Percentiles rank a stretch among this genome's conserved stretches.
Conservation (phyloP, 1,284 basidiomycete species). For the Athelia sp. region DNA sequence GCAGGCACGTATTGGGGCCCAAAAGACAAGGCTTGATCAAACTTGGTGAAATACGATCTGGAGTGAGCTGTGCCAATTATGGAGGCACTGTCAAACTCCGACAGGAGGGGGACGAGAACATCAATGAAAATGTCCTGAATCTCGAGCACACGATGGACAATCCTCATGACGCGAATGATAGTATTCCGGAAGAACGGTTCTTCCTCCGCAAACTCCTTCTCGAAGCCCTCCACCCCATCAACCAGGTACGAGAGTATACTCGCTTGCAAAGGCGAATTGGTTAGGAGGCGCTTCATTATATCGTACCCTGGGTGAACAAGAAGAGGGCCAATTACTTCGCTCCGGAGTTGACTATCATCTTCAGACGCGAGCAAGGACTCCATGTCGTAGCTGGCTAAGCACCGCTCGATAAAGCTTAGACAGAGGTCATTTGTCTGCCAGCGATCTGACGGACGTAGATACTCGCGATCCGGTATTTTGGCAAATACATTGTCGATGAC, state of each 20-base stretch:
- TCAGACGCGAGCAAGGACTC: constrained; percentile 51
- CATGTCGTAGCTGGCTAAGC: constrained; percentile 78
- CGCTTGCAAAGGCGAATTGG: constrained; percentile 64
- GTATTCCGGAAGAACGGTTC: constrained; percentile 71
- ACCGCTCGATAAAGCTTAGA: constrained; percentile 82
- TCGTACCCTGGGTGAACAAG: constrained; percentile 87
- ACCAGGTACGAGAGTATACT: constrained; percentile 75
- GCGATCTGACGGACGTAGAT: constrained; percentile 67
- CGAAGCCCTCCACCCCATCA: constrained; percentile 74
- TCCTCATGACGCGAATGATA: constrained; percentile 78
- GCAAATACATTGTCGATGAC: constrained; percentile 87
- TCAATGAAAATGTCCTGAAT: constrained; percentile 90
- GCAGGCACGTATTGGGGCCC: constrained; percentile 74
- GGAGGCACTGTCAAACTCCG: constrained; percentile 55
- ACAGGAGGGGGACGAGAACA: constrained; percentile 76
- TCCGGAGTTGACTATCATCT: constrained; percentile 45
- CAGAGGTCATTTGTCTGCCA: constrained; percentile 88
- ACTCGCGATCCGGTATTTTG: constrained; percentile 70
- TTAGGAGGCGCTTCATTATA: constrained; percentile 77
- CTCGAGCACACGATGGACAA: constrained; percentile 78
- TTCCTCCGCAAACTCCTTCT: constrained; percentile 62
- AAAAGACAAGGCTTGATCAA: constrained; percentile 83
- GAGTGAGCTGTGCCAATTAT: constrained; percentile 51
- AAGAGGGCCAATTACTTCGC: constrained; percentile 48
- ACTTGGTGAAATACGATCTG: constrained; percentile 64